A percentile compares a stretch with the other conserved stretches of the same genome.
Evolutionary conservation across 345 rosid species (phyloP).

Genomic region (Eutrema yunnanense): DNA sequence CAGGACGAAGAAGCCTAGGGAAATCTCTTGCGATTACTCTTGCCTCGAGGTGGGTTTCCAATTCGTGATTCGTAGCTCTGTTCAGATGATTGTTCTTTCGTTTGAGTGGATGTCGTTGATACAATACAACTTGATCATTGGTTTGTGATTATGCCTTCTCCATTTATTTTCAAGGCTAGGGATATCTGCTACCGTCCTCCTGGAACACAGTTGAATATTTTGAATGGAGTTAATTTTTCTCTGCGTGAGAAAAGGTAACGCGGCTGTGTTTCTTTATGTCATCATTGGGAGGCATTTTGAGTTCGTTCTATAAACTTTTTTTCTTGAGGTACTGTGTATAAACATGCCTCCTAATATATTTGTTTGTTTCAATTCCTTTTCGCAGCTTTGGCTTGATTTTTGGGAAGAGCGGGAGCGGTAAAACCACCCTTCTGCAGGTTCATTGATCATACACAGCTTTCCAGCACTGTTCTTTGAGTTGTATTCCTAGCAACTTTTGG

Average conservation of each 20-base stretch:
- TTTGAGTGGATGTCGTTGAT: too few relatives aligned
- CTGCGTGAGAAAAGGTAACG: constrained; percentile 66
- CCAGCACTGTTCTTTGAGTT: neutral
- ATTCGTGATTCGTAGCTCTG: neutral
- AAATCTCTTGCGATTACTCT: constrained; percentile 47
- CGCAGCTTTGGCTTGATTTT: constrained; percentile 87
- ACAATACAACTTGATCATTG: neutral
- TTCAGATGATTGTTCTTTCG: neutral
- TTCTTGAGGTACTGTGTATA: too few relatives aligned
- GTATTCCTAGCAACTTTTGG: neutral
- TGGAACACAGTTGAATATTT: constrained; percentile 66
- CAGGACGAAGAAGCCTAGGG: constrained; percentile 13
- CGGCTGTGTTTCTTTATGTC: constrained; percentile 5
- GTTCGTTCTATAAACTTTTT: too few relatives aligned
- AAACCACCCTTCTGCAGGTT: constrained; percentile 93
- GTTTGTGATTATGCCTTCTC: neutral
- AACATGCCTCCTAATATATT: constrained; percentile 4
- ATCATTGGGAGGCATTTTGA: neutral
- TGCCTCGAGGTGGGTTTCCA: constrained; percentile 58
- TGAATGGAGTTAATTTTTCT: constrained; percentile 66
- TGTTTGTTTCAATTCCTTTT: constrained; percentile 9
- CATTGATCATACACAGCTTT: neutral
- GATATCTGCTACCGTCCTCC: constrained; percentile 76
- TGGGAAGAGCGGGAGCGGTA: constrained; percentile 97
- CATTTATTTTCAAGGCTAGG: constrained; percentile 15